A percentile compares a stretch with the other conserved stretches of the same genome.
Evolutionary conservation across 441 rosid species (phyloP).

Genomic region (Dalechampia spathulata): DNA sequence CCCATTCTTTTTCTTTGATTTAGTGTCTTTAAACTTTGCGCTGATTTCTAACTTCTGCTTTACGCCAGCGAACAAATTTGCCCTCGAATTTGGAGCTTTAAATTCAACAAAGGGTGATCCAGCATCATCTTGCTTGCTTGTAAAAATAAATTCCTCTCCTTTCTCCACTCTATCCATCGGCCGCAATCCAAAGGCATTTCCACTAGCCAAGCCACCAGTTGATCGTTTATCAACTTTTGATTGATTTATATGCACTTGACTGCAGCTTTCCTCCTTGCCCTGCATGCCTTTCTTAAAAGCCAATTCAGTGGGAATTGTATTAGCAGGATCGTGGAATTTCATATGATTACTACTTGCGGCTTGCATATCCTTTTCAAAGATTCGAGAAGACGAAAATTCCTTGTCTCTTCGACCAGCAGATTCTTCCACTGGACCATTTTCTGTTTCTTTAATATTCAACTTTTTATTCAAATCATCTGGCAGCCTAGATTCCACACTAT

Average conservation of each 20-base stretch:
- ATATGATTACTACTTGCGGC: slow-evolving; percentile 20
- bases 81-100: slow-evolving; percentile 42
- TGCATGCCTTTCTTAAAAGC: too few species aligned
- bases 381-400: slow-evolving; percentile 24
- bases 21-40: slow-evolving; percentile 44
- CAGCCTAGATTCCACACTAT: slow-evolving; percentile 37
- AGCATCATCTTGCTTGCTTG: slow-evolving; percentile 30
- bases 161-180: slow-evolving; percentile 25
- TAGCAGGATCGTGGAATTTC: slow-evolving; percentile 17
- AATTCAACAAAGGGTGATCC: slow-evolving; percentile 43
- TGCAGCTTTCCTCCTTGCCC: too few species aligned
- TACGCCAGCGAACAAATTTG: slow-evolving; percentile 33
- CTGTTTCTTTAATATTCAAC: slow-evolving; percentile 43
- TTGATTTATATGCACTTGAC: slow-evolving; percentile 24
- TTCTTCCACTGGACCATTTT: slow-evolving; percentile 17
- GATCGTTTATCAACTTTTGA: slow-evolving; percentile 18
- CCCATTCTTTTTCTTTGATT: slow-evolving; percentile 54
- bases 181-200: slow-evolving; percentile 22
- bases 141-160: slow-evolving; percentile 31
- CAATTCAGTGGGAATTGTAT: slow-evolving; percentile 23
- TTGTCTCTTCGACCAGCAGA: slow-evolving; percentile 21
- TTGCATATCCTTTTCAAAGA: slow-evolving; percentile 21
- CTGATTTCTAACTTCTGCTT: slow-evolving; percentile 51
- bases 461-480: slow-evolving; percentile 39
- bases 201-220: slow-evolving; percentile 17